Evolutionary conservation across 495 filamentous ascomycete species (phyloP).

Genomic region (Aspergillus cristatus): DNA sequence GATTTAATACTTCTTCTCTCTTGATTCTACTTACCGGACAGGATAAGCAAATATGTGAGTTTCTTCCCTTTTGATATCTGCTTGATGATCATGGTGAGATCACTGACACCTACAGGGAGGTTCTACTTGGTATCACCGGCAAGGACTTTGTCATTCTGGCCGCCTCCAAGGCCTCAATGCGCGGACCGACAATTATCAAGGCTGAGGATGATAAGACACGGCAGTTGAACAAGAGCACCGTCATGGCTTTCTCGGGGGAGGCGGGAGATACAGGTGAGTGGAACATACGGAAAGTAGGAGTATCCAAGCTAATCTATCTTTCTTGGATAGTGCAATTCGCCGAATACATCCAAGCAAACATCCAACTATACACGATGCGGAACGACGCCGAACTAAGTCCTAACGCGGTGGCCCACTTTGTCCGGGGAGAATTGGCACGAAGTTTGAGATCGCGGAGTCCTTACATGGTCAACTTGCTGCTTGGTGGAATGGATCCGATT

Average conservation of each 20-base stretch:
- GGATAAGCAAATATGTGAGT: slow-evolving; percentile 26
- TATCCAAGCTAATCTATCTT: slow-evolving; percentile 18
- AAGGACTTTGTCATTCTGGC: slow-evolving; percentile 98
- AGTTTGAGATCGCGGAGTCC: slow-evolving; percentile 85
- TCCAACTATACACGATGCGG: slow-evolving; percentile 96
- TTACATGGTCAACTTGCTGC: slow-evolving; percentile 90
- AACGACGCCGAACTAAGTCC: slow-evolving; percentile 87
- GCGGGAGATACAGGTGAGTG: slow-evolving; percentile 84
- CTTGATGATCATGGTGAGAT: slow-evolving; percentile 1
- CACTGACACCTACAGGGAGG: slow-evolving; percentile 60
- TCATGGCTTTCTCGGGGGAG: slow-evolving; percentile 97
- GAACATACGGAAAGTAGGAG: background rate
- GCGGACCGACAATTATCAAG: slow-evolving; percentile 93
- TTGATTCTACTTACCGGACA: slow-evolving; percentile 4
- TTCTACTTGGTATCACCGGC: slow-evolving; percentile 94
- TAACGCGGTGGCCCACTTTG: slow-evolving; percentile 79
- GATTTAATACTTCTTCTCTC: slow-evolving; percentile 9
- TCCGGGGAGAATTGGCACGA: slow-evolving; percentile 82
- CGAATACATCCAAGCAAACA: slow-evolving; percentile 97
- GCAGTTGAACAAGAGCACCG: slow-evolving; percentile 76
- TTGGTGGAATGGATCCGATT: slow-evolving; percentile 86
- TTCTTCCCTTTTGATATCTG: background rate
- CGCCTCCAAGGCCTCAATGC: slow-evolving; percentile 94
- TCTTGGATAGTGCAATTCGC: slow-evolving; percentile 79
- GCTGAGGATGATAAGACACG: slow-evolving; percentile 94